These are phyloP conservation scores for Saccharum officinarum DNA, from an alignment of 176 grass and related monocot genomes.

Conservation along the genomic window DNA sequence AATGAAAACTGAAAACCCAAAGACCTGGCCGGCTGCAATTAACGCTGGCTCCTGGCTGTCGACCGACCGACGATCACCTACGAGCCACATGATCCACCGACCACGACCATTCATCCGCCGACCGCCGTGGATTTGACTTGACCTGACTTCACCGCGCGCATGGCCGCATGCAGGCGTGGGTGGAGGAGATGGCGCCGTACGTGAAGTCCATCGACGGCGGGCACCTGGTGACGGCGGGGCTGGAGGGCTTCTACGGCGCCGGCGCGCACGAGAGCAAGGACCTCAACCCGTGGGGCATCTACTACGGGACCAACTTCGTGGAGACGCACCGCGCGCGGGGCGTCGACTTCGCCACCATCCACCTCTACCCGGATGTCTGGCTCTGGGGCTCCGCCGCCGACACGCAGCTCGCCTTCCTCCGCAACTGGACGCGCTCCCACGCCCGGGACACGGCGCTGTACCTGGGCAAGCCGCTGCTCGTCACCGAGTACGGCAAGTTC, in stretches of 20 bases:
- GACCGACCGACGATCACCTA: neutral
- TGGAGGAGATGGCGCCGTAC: slow-evolving; percentile 79
- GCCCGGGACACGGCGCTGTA: neutral
- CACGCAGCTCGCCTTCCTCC: slow-evolving; percentile 28
- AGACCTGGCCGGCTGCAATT: neutral
- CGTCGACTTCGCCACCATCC: slow-evolving; percentile 86
- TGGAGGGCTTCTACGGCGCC: slow-evolving; percentile 85
- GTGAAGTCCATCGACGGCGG: slow-evolving; percentile 58
- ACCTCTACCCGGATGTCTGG: slow-evolving; percentile 91
- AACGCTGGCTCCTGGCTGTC: neutral
- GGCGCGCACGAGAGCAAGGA: slow-evolving; percentile 54
- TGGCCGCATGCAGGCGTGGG: slow-evolving; percentile 50
- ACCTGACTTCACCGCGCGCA: no score
- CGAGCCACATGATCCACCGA: neutral
- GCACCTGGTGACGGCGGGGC: slow-evolving; percentile 69
- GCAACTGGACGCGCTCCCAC: slow-evolving; percentile 38
- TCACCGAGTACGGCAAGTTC: slow-evolving; percentile 65
- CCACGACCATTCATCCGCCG: neutral
- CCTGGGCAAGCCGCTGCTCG: slow-evolving; percentile 45
- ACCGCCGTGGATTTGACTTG: no score
- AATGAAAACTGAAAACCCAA: neutral
- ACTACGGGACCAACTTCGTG: slow-evolving; percentile 74
- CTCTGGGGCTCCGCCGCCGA: slow-evolving; percentile 39
- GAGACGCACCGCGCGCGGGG: slow-evolving; percentile 43
- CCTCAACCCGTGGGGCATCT: slow-evolving; percentile 62